A percentile compares a stretch with the other conserved stretches of the same genome.
phyloP scores from a whole-genome alignment of 768 basidiomycete species.

The Boletus edulis region DNA sequence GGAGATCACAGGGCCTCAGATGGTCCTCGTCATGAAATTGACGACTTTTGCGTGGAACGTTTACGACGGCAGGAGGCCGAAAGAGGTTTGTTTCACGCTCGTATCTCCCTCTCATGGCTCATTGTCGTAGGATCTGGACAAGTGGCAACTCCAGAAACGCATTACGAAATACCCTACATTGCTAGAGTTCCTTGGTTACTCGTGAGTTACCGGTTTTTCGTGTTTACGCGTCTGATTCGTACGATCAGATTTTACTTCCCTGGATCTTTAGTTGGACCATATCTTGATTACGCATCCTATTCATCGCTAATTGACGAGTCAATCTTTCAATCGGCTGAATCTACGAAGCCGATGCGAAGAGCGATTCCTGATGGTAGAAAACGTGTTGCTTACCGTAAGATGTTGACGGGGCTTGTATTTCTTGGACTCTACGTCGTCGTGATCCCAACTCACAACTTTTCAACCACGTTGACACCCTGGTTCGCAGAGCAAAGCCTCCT shows the following conservation, averaged over 20 bases:
- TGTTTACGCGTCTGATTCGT: neutral
- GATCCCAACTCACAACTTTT: constrained; percentile 57
- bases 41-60: constrained; percentile 99
- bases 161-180: constrained; percentile 71
- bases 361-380: constrained; percentile 76
- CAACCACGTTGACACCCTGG: constrained; percentile 54
- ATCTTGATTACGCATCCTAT: constrained; percentile 82
- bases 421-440: constrained; percentile 74
- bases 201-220: constrained; percentile 51
- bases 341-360: constrained; percentile 42
- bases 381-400: constrained; percentile 82
- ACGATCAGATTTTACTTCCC: constrained; percentile 89
- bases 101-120: neutral
- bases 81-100: constrained; percentile 47
- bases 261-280: constrained; percentile 89
- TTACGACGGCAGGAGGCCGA: constrained; percentile 74
- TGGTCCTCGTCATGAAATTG: constrained; percentile 97
- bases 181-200: constrained; percentile 87
- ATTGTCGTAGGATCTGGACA: constrained; percentile 71
- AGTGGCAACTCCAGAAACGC: constrained; percentile 74
- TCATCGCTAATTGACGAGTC: constrained; percentile 71
- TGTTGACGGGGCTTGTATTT: constrained; percentile 71
- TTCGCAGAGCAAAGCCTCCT: constrained; percentile 48
- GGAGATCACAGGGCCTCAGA: constrained; percentile 90
- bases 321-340: constrained; percentile 60